A percentile compares a stretch with the other conserved stretches of the same genome.
Evolutionary conservation across 73 alveolate genomes (phyloP).

Genomic region (Strombidium stylifer): DNA sequence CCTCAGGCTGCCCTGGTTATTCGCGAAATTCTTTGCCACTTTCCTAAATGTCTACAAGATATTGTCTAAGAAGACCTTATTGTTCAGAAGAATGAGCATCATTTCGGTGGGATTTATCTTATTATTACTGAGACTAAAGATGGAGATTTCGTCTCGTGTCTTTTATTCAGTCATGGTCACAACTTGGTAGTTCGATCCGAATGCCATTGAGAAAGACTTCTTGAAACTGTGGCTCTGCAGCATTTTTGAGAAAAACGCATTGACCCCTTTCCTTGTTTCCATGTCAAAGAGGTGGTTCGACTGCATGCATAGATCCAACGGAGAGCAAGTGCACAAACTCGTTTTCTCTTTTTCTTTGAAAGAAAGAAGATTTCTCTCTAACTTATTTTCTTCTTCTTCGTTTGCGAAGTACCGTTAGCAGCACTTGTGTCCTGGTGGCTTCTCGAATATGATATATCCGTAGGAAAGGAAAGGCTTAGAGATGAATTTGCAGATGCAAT

Average conservation of each 20-base stretch:
- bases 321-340: constrained; percentile 8
- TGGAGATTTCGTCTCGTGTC: not conserved
- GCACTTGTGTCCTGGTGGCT: not conserved
- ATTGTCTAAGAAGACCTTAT: not conserved
- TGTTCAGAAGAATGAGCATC: constrained; percentile 8
- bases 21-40: too few relatives aligned
- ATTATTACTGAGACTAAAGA: constrained; percentile 53
- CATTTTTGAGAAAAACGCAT: constrained; percentile 32
- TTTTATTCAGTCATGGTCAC: not conserved
- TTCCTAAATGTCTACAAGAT: not conserved
- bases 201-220: constrained; percentile 17
- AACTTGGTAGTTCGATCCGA: constrained; percentile 11
- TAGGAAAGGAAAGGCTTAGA: not conserved
- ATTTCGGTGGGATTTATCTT: constrained; percentile 49
- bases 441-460: not conserved
- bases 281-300: not conserved
- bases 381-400: not conserved
- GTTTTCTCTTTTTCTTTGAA: not conserved
- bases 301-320: constrained; percentile 4
- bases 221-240: constrained; percentile 43
- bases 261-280: not conserved
- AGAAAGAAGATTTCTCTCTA: not conserved
- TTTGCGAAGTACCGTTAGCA: not conserved
- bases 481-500: not conserved
- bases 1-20: not conserved